phyloP scores from a whole-genome alignment of 805 yeast genomes.

The Hanseniaspora nectarophila region DNA sequence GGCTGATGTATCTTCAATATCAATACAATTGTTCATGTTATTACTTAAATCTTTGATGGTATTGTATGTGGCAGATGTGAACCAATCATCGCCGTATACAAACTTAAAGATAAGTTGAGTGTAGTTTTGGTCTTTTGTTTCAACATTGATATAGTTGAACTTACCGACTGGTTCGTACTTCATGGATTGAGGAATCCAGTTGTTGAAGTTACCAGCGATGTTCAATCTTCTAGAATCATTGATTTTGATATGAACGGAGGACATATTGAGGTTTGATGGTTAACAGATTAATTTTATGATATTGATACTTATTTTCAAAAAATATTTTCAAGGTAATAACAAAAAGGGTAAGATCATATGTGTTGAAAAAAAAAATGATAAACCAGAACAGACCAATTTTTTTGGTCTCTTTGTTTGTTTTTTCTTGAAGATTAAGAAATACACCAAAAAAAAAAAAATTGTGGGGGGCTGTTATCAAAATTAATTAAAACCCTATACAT shows the following conservation, averaged over 20 bases:
- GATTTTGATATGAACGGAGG: background rate
- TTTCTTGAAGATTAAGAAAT: no score
- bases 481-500: background rate
- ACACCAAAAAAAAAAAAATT: no score
- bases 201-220: slow-evolving; percentile 14
- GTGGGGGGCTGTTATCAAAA: background rate
- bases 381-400: no score
- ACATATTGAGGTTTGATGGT: background rate
- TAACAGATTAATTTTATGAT: no score
- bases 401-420: background rate
- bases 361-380: no score
- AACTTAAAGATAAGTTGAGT: slow-evolving; percentile 1
- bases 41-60: background rate
- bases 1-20: no score
- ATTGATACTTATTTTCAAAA: no score
- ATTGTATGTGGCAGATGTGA: background rate
- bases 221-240: background rate
- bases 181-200: slow-evolving; percentile 13
- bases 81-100: background rate
- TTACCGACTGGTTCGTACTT: background rate
- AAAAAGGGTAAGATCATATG: no score
- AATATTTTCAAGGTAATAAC: no score
- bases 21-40: background rate
- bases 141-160: background rate
- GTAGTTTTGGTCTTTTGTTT: background rate